These are phyloP conservation scores for Acer yangbiense DNA, from an alignment of 345 rosid species.

Conservation along the genomic window DNA sequence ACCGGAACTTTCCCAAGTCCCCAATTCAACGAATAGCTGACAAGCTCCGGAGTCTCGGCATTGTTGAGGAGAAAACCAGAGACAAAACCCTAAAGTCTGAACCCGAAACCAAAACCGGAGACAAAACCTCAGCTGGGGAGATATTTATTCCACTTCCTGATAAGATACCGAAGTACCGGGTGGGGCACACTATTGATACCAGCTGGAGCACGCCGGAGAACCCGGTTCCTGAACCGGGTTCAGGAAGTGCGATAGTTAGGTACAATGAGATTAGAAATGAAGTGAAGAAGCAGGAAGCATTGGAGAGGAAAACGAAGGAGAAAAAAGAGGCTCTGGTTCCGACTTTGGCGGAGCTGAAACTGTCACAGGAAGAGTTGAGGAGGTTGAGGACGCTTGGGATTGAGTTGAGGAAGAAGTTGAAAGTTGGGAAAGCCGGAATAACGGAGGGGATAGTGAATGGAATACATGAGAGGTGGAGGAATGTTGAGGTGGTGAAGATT, in stretches of 20 bases:
- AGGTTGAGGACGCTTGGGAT: conserved; percentile 67
- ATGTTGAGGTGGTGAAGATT: conserved; percentile 75
- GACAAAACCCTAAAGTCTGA: background rate
- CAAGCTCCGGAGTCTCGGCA: conserved; percentile 91
- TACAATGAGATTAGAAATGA: conserved; percentile 53
- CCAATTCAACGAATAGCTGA: conserved; percentile 91
- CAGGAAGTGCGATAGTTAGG: conserved; percentile 65
- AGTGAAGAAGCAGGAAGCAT: conserved; percentile 49
- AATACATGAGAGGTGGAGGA: conserved; percentile 96
- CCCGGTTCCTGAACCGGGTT: conserved; percentile 79
- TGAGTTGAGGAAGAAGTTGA: conserved; percentile 64
- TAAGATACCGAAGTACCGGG: conserved; percentile 65
- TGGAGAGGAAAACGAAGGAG: conserved; percentile 36
- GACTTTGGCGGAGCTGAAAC: conserved; percentile 71
- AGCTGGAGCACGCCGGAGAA: conserved; percentile 96
- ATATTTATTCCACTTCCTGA: conserved; percentile 75
- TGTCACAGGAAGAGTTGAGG: conserved; percentile 58
- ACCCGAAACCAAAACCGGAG: background rate
- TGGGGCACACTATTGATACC: conserved; percentile 89
- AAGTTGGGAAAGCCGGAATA: conserved; percentile 85
- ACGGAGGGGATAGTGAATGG: conserved; percentile 97
- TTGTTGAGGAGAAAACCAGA: conserved; percentile 42
- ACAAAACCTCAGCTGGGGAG: conserved; percentile 53
- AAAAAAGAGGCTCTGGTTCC: conserved; percentile 64
- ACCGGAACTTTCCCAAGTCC: conserved; percentile 53